Conservation (phyloP, 2,329 filamentous ascomycete species). For the Microdochium trichocladiopsis region DNA sequence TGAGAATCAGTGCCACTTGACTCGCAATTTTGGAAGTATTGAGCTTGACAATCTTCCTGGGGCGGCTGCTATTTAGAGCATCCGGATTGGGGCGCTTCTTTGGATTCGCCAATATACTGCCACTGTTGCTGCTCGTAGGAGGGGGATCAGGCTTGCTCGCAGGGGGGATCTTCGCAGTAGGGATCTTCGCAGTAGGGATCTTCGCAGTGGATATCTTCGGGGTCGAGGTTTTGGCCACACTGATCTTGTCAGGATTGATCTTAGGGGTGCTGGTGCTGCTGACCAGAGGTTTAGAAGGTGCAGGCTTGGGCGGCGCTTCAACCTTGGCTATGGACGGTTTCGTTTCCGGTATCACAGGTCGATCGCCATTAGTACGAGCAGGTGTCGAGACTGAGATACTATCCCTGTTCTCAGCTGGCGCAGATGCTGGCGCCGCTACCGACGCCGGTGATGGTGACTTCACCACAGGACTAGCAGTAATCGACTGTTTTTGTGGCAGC, state of each 20-base stretch:
- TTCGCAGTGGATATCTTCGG: constrained; percentile 3
- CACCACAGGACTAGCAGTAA: background rate
- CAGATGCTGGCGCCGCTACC: background rate
- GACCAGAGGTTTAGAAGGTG: background rate
- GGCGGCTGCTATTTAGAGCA: constrained; percentile 13
- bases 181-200: constrained; percentile 2
- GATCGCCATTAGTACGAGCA: background rate
- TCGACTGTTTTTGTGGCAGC: background rate
- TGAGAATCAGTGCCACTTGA: constrained; percentile 11
- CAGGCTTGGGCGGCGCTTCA: background rate
- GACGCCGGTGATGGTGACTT: background rate
- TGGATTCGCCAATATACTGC: constrained; percentile 3
- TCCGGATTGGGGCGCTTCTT: constrained; percentile 20
- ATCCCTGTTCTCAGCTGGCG: background rate
- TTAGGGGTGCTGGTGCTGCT: background rate
- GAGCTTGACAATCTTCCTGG: constrained; percentile 23
- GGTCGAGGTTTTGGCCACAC: background rate
- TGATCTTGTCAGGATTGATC: background rate
- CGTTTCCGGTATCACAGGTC: background rate
- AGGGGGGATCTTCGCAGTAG: background rate
- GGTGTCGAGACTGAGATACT: background rate
- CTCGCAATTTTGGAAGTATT: constrained; percentile 16
- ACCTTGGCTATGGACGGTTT: background rate
- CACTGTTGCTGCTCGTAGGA: constrained; percentile 1
- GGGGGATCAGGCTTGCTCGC: background rate